Conservation (phyloP, 176 grass and related monocot species). For the Typha latifolia region DNA sequence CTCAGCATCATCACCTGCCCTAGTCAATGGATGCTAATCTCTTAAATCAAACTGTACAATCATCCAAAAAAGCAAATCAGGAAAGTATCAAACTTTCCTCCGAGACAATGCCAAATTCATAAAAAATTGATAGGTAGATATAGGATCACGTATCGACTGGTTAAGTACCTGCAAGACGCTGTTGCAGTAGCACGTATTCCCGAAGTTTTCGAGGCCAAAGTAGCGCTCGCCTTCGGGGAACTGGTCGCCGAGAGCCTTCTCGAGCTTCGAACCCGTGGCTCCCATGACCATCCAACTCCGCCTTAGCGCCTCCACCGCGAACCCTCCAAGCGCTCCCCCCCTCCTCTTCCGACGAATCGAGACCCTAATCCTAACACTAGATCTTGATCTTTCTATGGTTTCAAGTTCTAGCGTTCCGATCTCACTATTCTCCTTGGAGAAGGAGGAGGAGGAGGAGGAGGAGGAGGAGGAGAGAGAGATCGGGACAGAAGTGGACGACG, state of each 20-base stretch:
- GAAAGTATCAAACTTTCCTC: no score
- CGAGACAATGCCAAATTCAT: no score
- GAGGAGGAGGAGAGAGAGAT: no score
- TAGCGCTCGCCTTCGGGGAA: slow-evolving; percentile 21
- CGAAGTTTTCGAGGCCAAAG: slow-evolving; percentile 15
- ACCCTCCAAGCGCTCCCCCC: not conserved
- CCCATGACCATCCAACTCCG: slow-evolving; percentile 17
- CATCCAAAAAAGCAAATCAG: no score
- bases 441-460: no score
- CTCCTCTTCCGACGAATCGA: not conserved
- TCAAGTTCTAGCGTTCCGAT: not conserved
- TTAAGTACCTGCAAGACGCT: slow-evolving; percentile 10
- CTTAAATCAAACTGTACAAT: no score
- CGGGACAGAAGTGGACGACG: no score
- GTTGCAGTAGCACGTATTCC: slow-evolving; percentile 19
- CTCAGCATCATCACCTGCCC: no score
- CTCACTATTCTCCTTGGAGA: not conserved
- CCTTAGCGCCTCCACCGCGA: slow-evolving; percentile 1
- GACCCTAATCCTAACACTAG: no score
- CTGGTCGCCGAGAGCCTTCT: slow-evolving; percentile 21
- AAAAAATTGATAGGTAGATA: no score
- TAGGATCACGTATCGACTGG: no score
- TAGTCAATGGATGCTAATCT: no score
- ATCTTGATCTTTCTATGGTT: not conserved
- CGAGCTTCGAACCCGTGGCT: slow-evolving; percentile 17